phyloP scores from a whole-genome alignment of 768 basidiomycete genomes.

The Lentinula detonsa region DNA sequence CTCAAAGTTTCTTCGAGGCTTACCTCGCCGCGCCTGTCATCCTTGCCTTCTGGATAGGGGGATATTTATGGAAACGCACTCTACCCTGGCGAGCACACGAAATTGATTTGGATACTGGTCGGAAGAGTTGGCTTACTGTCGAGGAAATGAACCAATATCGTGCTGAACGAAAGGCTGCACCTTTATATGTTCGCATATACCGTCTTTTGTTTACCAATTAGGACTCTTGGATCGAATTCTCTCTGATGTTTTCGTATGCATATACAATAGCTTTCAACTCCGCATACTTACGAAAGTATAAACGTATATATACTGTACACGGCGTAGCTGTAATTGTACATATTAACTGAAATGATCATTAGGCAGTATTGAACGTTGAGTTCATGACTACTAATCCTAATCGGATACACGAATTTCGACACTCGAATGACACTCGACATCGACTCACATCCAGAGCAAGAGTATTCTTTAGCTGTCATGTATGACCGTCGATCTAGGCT shows the following conservation, averaged over 20 bases:
- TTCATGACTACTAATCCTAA: too few species aligned
- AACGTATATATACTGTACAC: not conserved
- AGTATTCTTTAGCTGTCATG: too few species aligned
- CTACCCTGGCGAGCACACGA: constrained; percentile 28
- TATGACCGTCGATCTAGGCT: too few species aligned
- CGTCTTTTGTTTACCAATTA: constrained; percentile 5
- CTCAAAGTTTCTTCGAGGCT: constrained; percentile 27
- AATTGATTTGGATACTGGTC: constrained; percentile 31
- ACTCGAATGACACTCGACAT: too few species aligned
- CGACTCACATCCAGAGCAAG: too few species aligned
- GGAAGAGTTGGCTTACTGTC: constrained; percentile 10
- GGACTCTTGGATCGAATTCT: not conserved
- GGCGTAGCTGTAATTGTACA: too few species aligned
- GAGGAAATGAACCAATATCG: constrained; percentile 9
- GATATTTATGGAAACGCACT: constrained; percentile 34
- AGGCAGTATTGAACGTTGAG: too few species aligned
- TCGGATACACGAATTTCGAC: too few species aligned
- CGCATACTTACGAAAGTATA: not conserved
- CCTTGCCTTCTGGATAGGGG: constrained; percentile 31
- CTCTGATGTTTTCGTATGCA: not conserved
- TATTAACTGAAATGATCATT: too few species aligned
- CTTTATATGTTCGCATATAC: constrained; percentile 5
- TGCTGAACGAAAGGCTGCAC: constrained; percentile 3
- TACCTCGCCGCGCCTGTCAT: constrained; percentile 32
- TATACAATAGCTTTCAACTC: not conserved